Conservation (phyloP, 495 filamentous ascomycete genomes). For the Hypoxylon perforatum region DNA sequence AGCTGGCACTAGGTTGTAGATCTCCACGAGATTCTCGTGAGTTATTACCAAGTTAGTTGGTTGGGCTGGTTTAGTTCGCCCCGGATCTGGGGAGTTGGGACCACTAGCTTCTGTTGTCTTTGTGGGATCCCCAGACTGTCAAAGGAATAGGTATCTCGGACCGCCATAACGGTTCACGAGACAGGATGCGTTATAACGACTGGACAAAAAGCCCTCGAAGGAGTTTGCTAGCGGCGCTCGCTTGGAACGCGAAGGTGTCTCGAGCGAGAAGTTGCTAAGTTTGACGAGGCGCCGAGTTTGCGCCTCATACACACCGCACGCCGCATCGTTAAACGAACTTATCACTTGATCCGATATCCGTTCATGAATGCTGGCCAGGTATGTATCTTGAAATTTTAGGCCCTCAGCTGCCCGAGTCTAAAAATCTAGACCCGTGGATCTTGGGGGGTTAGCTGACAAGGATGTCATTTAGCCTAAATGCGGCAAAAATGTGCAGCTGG, state of each 20-base stretch:
- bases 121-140: slow-evolving; percentile 24
- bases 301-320: slow-evolving; percentile 18
- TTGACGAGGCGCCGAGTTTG: slow-evolving; percentile 17
- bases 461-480: slow-evolving; percentile 40
- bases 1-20: neutral
- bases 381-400: slow-evolving; percentile 25
- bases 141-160: slow-evolving; percentile 30
- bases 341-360: slow-evolving; percentile 30
- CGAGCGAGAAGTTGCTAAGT: slow-evolving; percentile 3
- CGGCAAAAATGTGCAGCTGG: slow-evolving; percentile 35
- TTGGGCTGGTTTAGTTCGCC: slow-evolving; percentile 21
- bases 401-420: slow-evolving; percentile 16
- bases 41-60: slow-evolving; percentile 23
- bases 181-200: neutral
- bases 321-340: slow-evolving; percentile 13
- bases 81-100: slow-evolving; percentile 32
- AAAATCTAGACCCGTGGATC: slow-evolving; percentile 37
- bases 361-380: slow-evolving; percentile 6
- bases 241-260: slow-evolving; percentile 4
- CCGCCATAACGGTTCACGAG: slow-evolving; percentile 25
- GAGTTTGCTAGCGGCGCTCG: slow-evolving; percentile 16
- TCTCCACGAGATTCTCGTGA: slow-evolving; percentile 19
- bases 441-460: slow-evolving; percentile 13
- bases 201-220: slow-evolving; percentile 9
- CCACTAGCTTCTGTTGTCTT: slow-evolving; percentile 16